Conservation (phyloP, 257 asterid species). For the Nemophila menziesii region DNA sequence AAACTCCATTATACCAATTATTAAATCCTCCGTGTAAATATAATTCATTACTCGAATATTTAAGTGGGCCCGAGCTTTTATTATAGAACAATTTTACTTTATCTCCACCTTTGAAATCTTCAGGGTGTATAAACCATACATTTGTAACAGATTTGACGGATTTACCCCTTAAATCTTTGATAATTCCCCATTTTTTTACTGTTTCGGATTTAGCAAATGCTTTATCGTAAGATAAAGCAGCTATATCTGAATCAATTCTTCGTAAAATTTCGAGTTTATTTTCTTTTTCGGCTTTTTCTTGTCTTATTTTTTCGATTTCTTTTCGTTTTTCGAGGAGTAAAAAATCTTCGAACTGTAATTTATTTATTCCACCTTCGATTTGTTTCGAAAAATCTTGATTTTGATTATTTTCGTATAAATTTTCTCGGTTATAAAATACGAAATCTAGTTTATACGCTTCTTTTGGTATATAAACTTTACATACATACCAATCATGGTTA, state of each 20-base stretch:
- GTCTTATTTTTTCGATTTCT: constrained; percentile 58
- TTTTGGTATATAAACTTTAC: constrained; percentile 71
- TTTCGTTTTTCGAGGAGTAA: constrained; percentile 80
- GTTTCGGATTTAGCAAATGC: constrained; percentile 59
- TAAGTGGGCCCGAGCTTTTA: constrained; percentile 65
- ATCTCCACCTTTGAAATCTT: constrained; percentile 47
- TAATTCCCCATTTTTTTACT: constrained; percentile 34
- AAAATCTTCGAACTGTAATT: constrained; percentile 65
- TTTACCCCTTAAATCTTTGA: constrained; percentile 38
- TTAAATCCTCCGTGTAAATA: constrained; percentile 95
- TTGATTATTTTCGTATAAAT: constrained; percentile 78
- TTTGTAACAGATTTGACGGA: constrained; percentile 35
- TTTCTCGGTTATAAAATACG: constrained; percentile 75
- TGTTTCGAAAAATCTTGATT: constrained; percentile 56
- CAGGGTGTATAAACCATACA: constrained; percentile 66
- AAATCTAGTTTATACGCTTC: constrained; percentile 89
- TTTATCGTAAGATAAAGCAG: constrained; percentile 65
- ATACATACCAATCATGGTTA: constrained; percentile 91
- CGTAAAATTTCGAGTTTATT: constrained; percentile 57
- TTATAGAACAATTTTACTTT: constrained; percentile 57
- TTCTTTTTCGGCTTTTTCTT: constrained; percentile 70
- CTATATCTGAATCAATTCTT: constrained; percentile 67
- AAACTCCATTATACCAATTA: constrained; percentile 72
- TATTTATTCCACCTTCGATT: constrained; percentile 73
- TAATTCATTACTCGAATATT: constrained; percentile 39